Evolutionary conservation across 2,329 filamentous ascomycete species (phyloP).

Genomic region (Pseudocercospora fijiensis): DNA sequence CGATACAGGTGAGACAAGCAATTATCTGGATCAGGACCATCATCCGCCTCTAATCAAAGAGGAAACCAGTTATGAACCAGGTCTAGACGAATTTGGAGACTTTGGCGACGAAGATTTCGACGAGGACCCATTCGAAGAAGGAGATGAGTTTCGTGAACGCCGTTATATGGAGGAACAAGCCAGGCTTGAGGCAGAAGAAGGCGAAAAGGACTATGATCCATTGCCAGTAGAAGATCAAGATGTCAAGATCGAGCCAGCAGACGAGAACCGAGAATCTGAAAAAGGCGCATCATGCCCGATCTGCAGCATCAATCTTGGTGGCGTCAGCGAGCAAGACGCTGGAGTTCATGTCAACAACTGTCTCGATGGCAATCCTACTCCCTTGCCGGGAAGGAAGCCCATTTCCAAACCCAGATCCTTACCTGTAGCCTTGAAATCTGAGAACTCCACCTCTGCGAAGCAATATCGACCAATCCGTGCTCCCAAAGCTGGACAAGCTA

Average conservation of each 20-base stretch:
- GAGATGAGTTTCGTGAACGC: slow-evolving; percentile 53
- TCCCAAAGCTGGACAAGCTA: slow-evolving; percentile 75
- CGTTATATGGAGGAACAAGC: slow-evolving; percentile 73
- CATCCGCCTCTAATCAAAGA: slow-evolving; percentile 43
- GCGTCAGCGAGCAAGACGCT: slow-evolving; percentile 60
- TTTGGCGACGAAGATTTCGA: slow-evolving; percentile 59
- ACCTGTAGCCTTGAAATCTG: slow-evolving; percentile 16
- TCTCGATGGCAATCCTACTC: slow-evolving; percentile 74
- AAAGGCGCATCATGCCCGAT: slow-evolving; percentile 64
- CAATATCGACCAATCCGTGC: slow-evolving; percentile 65
- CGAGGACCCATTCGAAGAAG: slow-evolving; percentile 57
- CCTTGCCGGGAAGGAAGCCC: slow-evolving; percentile 46
- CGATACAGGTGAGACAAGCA: slow-evolving; percentile 3
- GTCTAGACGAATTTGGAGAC: slow-evolving; percentile 52
- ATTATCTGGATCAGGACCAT: not conserved
- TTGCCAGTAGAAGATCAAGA: slow-evolving; percentile 24
- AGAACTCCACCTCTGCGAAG: slow-evolving; percentile 43
- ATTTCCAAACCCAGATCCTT: slow-evolving; percentile 17
- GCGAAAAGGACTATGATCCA: slow-evolving; percentile 43
- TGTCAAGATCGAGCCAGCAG: slow-evolving; percentile 5
- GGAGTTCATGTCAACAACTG: slow-evolving; percentile 89
- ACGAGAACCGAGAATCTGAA: slow-evolving; percentile 1
- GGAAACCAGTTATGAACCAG: slow-evolving; percentile 51
- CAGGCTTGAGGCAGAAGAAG: slow-evolving; percentile 51
- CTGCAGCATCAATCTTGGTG: slow-evolving; percentile 65